Percentiles rank a stretch among this genome's conserved stretches.
Evolutionary conservation across 2,329 filamentous ascomycete genomes (phyloP).

Genomic region (Cladophialophora carrionii): DNA sequence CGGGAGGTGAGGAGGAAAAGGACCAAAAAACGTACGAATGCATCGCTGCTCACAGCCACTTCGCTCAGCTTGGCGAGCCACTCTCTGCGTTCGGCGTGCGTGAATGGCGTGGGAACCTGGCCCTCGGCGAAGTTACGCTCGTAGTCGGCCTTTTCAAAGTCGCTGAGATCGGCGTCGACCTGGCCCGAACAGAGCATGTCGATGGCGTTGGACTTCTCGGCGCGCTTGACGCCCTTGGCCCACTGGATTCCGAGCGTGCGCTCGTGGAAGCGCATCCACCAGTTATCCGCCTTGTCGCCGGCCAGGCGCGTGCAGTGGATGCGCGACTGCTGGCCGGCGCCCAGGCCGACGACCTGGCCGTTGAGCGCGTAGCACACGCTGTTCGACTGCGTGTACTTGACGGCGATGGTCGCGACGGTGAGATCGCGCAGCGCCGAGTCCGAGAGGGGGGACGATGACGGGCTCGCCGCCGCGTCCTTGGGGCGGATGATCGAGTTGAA

Average conservation of each 20-base stretch:
- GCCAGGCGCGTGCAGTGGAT: constrained; percentile 98
- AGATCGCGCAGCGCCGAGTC: constrained; percentile 85
- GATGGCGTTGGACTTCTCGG: constrained; percentile 98
- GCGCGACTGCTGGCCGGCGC: constrained; percentile 93
- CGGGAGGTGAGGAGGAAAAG: neutral
- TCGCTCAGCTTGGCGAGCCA: constrained; percentile 77
- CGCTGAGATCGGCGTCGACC: constrained; percentile 69
- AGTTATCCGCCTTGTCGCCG: constrained; percentile 98
- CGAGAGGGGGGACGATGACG: no score
- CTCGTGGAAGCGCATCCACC: constrained; percentile 98
- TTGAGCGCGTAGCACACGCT: constrained; percentile 96
- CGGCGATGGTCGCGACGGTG: constrained; percentile 90
- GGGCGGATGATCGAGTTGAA: constrained; percentile 86
- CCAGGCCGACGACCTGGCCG: constrained; percentile 90
- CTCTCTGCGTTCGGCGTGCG: constrained; percentile 76
- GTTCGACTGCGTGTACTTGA: constrained; percentile 99
- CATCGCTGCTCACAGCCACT: constrained; percentile 89
- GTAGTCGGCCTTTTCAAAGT: constrained; percentile 82
- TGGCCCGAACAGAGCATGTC: constrained; percentile 91
- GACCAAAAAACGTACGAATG: constrained; percentile 76
- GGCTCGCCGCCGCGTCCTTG: constrained; percentile 69
- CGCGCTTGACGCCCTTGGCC: constrained; percentile 95
- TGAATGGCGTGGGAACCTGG: constrained; percentile 75
- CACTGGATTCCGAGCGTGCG: constrained; percentile 86
- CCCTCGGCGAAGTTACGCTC: constrained; percentile 82